Conservation (phyloP, 352 stramenopile genomes). For the Globisporangium nodosum region DNA sequence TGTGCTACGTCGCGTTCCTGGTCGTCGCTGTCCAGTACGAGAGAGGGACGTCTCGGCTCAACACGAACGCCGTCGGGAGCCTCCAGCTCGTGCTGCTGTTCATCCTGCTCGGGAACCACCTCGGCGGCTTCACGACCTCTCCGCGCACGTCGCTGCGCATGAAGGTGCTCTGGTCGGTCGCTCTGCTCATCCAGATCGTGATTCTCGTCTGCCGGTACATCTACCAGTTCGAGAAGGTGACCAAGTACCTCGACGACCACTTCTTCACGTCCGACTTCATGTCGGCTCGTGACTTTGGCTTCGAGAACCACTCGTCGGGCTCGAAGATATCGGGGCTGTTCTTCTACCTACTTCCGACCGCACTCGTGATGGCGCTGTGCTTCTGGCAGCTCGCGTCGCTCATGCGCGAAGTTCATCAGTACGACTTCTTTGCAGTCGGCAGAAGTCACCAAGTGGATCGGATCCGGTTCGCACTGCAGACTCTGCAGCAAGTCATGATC, state of each 20-base stretch:
- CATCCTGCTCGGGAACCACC: conserved; percentile 62
- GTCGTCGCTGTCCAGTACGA: conserved; percentile 67
- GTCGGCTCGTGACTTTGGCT: conserved; percentile 61
- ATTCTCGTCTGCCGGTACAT: conserved; percentile 72
- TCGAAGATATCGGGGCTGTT: conserved; percentile 67
- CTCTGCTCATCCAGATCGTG: conserved; percentile 58
- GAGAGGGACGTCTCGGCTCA: conserved; percentile 33
- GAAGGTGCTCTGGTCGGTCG: conserved; percentile 73
- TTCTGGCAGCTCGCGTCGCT: conserved; percentile 83
- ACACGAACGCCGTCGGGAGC: conserved; percentile 60
- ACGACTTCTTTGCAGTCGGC: conserved; percentile 59
- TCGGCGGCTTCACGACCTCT: conserved; percentile 54
- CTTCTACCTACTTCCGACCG: conserved; percentile 70
- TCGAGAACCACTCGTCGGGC: conserved; percentile 59
- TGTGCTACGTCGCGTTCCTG: conserved; percentile 74
- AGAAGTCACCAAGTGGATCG: conserved; percentile 45
- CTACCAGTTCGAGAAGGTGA: conserved; percentile 76
- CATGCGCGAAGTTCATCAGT: conserved; percentile 52
- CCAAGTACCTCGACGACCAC: conserved; percentile 50
- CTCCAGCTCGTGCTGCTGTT: conserved; percentile 62
- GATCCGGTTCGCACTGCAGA: conserved; percentile 49
- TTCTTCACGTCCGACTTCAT: conserved; percentile 76
- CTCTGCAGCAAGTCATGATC: conserved; percentile 56
- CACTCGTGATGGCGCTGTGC: conserved; percentile 61
- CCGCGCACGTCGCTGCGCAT: conserved; percentile 64